Evolutionary conservation across 495 filamentous ascomycete genomes (phyloP), one percentile per base, ranked within the genome.

Genomic region (Penicillium tannophilum): DNA sequence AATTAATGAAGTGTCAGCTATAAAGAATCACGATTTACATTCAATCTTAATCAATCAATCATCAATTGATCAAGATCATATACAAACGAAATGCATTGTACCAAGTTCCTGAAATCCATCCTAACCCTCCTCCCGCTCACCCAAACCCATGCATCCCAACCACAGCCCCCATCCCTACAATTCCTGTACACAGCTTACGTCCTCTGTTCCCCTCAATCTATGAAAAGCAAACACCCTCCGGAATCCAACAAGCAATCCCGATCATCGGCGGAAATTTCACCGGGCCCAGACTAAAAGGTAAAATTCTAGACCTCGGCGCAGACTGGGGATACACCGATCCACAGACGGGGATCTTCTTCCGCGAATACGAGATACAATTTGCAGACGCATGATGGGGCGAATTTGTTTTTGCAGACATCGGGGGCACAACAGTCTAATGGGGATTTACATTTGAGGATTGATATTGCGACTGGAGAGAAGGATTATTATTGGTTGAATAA

Each of bases 401-500:
- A 67, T 52, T 69, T 73, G 33, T 67, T 64, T 24, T 53, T 72
- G 5, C 66, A 61, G 35, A 71, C 71, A 16, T 63, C 66, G 4
- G 69, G 68, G 0, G 65, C 71, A 0, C 35, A 59, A 47, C 56
- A 58, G 8, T 63, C 65, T 0, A 63, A 62, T 49, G 69, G 62
- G 2, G 49, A 68, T 36, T 41, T 71, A 46, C 71, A 72, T 66
- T 46, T 72, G 35, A 63, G 62, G 2, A 45, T 73, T 52, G 23
- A 70, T 16, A 70, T 71, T 54, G 65, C 65, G 50, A 70, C 71
- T 1, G 68, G 65, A 0, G 63, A 63, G 61, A 39, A 59, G 19
- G 63, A 64, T 31, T 73, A 73, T 58, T 72, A 73, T 51, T 73
- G 71, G 71, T 44, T 71, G 62, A 73, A 73, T 59, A 68, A 71